Evolutionary conservation across 495 filamentous ascomycete genomes (phyloP).

Genomic region (Terfezia boudieri): DNA sequence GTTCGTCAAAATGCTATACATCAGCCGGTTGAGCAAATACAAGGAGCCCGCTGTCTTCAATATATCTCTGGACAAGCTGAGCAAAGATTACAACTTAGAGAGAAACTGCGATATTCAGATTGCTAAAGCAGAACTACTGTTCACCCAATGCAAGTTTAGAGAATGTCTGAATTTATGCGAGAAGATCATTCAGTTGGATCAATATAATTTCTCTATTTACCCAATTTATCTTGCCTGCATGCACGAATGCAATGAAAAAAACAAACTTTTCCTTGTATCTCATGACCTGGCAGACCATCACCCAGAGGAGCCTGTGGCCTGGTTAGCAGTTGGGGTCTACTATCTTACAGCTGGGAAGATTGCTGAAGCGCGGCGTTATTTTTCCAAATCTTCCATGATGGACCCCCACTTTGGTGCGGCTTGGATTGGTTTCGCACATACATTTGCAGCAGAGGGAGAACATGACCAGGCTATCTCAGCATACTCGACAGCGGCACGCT

Average conservation of each 20-base stretch:
- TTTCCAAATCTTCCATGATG: slow-evolving; percentile 91
- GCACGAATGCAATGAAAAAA: slow-evolving; percentile 66
- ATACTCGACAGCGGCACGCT: slow-evolving; percentile 81
- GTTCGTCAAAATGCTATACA: slow-evolving; percentile 93
- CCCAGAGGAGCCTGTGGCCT: slow-evolving; percentile 72
- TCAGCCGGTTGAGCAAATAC: slow-evolving; percentile 88
- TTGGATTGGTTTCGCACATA: slow-evolving; percentile 98
- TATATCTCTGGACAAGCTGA: slow-evolving; percentile 70
- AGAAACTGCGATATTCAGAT: slow-evolving; percentile 80
- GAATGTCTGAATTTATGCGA: slow-evolving; percentile 68
- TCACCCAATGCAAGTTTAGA: slow-evolving; percentile 82
- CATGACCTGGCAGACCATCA: slow-evolving; percentile 85
- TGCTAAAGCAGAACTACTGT: slow-evolving; percentile 74
- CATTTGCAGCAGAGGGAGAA: slow-evolving; percentile 98
- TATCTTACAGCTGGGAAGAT: slow-evolving; percentile 78
- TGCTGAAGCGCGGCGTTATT: slow-evolving; percentile 81
- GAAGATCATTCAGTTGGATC: slow-evolving; percentile 53
- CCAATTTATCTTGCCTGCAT: slow-evolving; percentile 83
- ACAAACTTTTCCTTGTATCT: slow-evolving; percentile 75
- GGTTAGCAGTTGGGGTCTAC: slow-evolving; percentile 87
- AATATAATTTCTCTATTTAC: slow-evolving; percentile 73
- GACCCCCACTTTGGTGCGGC: slow-evolving; percentile 94
- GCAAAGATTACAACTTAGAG: slow-evolving; percentile 75
- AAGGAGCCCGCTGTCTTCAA: slow-evolving; percentile 64
- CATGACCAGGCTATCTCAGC: slow-evolving; percentile 97